A percentile compares a stretch with the other conserved stretches of the same genome.
These are phyloP conservation scores for Byssoonygena ceratinophila DNA, from an alignment of 2,329 filamentous ascomycete genomes.

Conservation along the genomic window DNA sequence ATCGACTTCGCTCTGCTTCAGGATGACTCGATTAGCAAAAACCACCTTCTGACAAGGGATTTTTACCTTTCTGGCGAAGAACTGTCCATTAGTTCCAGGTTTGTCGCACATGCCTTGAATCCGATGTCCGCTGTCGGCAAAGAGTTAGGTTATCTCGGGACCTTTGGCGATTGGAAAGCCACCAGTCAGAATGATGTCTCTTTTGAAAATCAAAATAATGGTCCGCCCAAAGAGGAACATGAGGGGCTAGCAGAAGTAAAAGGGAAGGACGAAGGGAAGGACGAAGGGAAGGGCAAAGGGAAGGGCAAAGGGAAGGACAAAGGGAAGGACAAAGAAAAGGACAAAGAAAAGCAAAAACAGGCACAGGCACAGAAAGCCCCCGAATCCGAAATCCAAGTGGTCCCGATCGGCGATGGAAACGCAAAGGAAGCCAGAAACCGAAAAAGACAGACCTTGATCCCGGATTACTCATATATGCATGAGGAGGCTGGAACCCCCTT, in stretches of 20 bases:
- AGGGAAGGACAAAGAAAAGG: too few relatives aligned
- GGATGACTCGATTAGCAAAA: background rate
- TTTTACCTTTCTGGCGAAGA: conserved; percentile 15
- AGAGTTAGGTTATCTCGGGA: background rate
- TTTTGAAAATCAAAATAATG: too few relatives aligned
- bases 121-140: conserved; percentile 12
- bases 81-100: conserved; percentile 11
- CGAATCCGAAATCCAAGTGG: too few relatives aligned
- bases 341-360: too few relatives aligned
- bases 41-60: background rate
- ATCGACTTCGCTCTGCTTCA: background rate
- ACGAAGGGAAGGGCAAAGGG: background rate
- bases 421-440: background rate
- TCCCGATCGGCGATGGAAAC: background rate
- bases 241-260: background rate
- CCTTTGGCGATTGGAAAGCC: conserved; percentile 15
- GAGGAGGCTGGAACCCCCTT: background rate
- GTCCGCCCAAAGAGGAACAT: too few relatives aligned
- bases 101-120: conserved; percentile 10
- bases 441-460: conserved; percentile 1
- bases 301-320: background rate
- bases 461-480: conserved; percentile 12
- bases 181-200: background rate
- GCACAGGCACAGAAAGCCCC: too few relatives aligned
- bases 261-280: background rate